Base-by-base conservation (phyloP, 257 asterid species). In the Marsdenia floribunda region DNA sequence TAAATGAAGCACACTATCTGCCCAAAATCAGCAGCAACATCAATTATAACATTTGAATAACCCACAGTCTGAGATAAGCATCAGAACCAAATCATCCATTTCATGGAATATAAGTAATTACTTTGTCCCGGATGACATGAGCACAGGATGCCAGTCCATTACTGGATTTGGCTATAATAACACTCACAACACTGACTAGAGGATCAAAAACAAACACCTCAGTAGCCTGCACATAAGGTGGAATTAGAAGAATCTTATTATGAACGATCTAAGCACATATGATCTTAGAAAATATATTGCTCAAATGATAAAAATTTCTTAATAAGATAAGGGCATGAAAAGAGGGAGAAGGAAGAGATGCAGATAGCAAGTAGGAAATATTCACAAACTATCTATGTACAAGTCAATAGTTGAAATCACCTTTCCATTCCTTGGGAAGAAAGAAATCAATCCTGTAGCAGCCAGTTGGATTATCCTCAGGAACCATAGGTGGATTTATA, bases 341-440 rank as follows among this genome's bases (percentile, higher is more conserved):
- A 1, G 6, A 13, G 42, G 14, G 52, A 9, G 6, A 21, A 64
- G 18, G 6, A 2, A 24, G 40, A 24, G 40, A n/a, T 16, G 37
- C 35, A 29, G 33, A 44, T 61, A 3, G 7, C 37, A 13, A 14
- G 5, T 21, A n/a, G 63, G 22, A n/a, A 5, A 12, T 6, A 60
- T 11, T 73, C 64, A 40, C 33, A 73, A 65, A 29, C n/a, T 44
- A 70, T 8, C n/a, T 12, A 74, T 37, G 35, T 55, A 73, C 22
- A 55, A 35, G n/a, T 46, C 67, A 10, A 52, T 3, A 66, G 33
- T 73, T 5, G 74, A 76, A 82, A 18, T 89, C 74, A 94, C 99
- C 98, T 86, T 88, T 93, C 99, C 99, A 94, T 77, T 94, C 96
- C 80, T 87, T 88, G 19, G 99, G 98, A 80, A 94, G 86, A 78